Conservation (phyloP, 2,329 filamentous ascomycete genomes). For the Botrytis medusae region DNA sequence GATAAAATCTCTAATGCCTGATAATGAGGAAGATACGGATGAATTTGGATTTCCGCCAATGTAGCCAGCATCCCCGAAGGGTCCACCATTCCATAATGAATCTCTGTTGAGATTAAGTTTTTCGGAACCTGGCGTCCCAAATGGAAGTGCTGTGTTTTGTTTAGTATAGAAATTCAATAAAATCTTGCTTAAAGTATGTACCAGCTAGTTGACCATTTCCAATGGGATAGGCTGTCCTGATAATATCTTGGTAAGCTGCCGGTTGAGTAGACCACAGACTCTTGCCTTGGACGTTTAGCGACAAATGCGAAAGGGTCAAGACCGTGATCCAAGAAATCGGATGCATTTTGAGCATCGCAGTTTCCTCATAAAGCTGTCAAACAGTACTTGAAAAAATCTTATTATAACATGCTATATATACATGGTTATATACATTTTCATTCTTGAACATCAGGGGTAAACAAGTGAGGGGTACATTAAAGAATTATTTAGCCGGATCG, state of each 20-base stretch:
- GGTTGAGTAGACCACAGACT: constrained; percentile 27
- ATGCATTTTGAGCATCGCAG: neutral
- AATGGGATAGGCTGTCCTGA: constrained; percentile 47
- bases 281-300: neutral
- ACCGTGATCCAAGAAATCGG: neutral
- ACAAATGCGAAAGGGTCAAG: neutral
- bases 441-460: neutral
- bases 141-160: constrained; percentile 42
- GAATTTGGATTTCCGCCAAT: constrained; percentile 49
- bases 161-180: neutral
- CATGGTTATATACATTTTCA: neutral
- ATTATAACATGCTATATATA: neutral
- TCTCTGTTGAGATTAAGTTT: constrained; percentile 51
- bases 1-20: constrained; percentile 48
- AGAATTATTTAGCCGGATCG: constrained; percentile 5
- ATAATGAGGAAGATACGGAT: constrained; percentile 41
- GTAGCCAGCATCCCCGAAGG: constrained; percentile 29
- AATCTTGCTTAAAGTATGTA: constrained; percentile 23
- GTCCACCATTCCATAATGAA: constrained; percentile 44
- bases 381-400: neutral
- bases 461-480: constrained; percentile 5
- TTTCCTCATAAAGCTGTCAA: neutral
- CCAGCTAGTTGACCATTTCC: constrained; percentile 51
- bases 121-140: constrained; percentile 43
- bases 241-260: constrained; percentile 29